Base-by-base conservation (phyloP, 2,329 filamentous ascomycete species). In the Phialophora chinensis region DNA sequence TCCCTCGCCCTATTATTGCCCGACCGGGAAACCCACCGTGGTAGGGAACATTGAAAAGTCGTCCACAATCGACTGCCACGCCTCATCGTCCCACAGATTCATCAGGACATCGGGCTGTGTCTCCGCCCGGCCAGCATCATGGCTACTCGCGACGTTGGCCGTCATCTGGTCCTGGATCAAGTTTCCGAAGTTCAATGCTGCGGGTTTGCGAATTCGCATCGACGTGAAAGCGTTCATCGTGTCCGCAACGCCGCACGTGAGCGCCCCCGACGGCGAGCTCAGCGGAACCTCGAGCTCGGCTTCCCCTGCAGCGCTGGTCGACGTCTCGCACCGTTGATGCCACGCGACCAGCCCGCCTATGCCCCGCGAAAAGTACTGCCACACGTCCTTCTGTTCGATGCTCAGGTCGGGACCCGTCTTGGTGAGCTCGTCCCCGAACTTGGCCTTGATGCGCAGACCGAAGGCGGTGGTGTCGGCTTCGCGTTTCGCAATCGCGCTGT, bases 31-130 rank as follows among this genome's bases (percentile, higher is more conserved):
- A n/a, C 62, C 55, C 11, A 33, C 27, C 31, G 33, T 60, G 17
- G 59, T 61, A 23, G 62, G 56, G 23, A 65, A 65, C 62, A 65
- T 60, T 6, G 47, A 60, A 49, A 65, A 65, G 29, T 60, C 62
- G 23, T 65, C 62, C 47, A 65, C 29, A 33, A 65, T 65, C 27
- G 62, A 65, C 50, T 65, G 62, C 62, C 62, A 65, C 20, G 38
- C 56, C 56, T 60, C 56, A 17, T 60, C 56, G 50, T 60, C 50
- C 61, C 61, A 63, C 27, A 63, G 11, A 12, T 25, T 31, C 29
- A 29, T n/a, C 1, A 38, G 12, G 23, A 20, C 52, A 29, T 63
- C 61, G 33, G 61, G 38, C 35, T 25, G 58, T 20, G 38, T 52
- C 6, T 25, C 57, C 2, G 14, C 38, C 12, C 27, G 10, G 25